Conservation (phyloP, 148 eudicot genomes). For the Nepenthes mirabilis region DNA sequence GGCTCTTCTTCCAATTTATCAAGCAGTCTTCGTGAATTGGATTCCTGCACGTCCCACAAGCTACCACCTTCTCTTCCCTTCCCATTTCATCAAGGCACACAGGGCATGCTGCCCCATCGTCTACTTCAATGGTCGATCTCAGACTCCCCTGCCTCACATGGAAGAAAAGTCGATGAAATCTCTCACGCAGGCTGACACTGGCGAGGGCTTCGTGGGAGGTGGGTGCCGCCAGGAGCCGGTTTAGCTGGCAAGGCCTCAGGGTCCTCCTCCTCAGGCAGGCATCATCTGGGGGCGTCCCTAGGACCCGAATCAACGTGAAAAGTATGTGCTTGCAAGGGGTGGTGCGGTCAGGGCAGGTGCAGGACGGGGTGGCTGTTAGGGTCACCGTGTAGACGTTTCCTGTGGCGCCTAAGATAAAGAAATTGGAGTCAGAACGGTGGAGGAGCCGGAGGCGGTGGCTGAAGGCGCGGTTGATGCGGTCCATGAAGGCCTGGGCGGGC, state of each 20-base stretch:
- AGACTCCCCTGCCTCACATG: slow-evolving; percentile 12
- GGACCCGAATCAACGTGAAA: slow-evolving; percentile 34
- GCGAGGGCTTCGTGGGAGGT: slow-evolving; percentile 38
- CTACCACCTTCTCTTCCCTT: slow-evolving; percentile 35
- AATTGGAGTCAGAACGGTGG: slow-evolving; percentile 61
- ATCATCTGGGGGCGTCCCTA: slow-evolving; percentile 41
- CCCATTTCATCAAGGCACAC: slow-evolving; percentile 78
- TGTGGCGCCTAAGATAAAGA: slow-evolving; percentile 68
- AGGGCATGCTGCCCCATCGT: slow-evolving; percentile 57
- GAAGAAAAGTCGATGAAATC: slow-evolving; percentile 47
- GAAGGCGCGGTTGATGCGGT: slow-evolving; percentile 52
- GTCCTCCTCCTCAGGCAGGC: slow-evolving; percentile 37
- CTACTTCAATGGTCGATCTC: slow-evolving; percentile 8
- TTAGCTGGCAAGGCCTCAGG: slow-evolving; percentile 51
- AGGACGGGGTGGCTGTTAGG: slow-evolving; percentile 39
- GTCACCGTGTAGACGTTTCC: slow-evolving; percentile 66
- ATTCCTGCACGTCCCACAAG: slow-evolving; percentile 65
- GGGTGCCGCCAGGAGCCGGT: slow-evolving; percentile 36
- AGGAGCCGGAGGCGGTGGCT: slow-evolving; percentile 60
- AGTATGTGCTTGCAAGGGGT: slow-evolving; percentile 80
- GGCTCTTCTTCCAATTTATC: slow-evolving; percentile 62
- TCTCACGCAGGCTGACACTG: slow-evolving; percentile 24
- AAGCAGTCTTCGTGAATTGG: slow-evolving; percentile 30
- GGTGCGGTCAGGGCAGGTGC: slow-evolving; percentile 78
- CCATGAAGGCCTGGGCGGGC: slow-evolving; percentile 42